Evolutionary conservation across 2,329 filamentous ascomycete genomes (phyloP).

Genomic region (Cladosporium sphaerospermum): DNA sequence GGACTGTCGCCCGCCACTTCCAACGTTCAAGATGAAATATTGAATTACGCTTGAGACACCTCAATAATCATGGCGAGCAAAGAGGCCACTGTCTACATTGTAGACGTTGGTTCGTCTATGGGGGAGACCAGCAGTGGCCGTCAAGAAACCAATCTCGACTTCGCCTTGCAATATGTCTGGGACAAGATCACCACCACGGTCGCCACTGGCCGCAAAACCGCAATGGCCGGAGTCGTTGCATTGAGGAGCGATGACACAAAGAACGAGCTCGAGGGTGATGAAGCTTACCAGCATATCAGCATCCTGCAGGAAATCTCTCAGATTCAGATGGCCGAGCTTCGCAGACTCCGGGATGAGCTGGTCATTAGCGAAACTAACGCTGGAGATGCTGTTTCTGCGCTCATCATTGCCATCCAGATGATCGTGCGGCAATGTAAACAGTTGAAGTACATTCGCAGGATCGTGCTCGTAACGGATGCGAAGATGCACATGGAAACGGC

Average conservation of each 20-base stretch:
- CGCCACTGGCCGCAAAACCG: conserved; percentile 65
- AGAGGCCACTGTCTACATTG: conserved; percentile 84
- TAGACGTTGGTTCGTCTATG: conserved; percentile 88
- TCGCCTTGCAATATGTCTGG: conserved; percentile 87
- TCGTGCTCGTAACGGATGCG: conserved; percentile 82
- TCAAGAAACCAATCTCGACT: conserved; percentile 75
- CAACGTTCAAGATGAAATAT: not conserved
- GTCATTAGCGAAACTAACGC: conserved; percentile 59
- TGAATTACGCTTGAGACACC: not conserved
- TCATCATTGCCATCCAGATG: conserved; percentile 82
- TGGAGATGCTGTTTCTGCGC: conserved; percentile 80
- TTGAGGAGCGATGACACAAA: conserved; percentile 70
- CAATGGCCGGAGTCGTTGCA: conserved; percentile 71
- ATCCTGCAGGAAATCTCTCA: conserved; percentile 62
- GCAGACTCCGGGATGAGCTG: conserved; percentile 56
- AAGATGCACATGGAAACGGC: conserved; percentile 66
- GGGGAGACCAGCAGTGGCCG: conserved; percentile 64
- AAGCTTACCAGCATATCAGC: conserved; percentile 74
- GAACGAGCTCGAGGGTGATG: conserved; percentile 60
- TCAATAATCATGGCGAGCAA: conserved; percentile 69
- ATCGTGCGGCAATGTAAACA: conserved; percentile 74
- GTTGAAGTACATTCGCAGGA: conserved; percentile 72
- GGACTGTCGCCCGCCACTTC: not conserved
- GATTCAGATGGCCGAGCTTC: conserved; percentile 62
- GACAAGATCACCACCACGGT: conserved; percentile 77